These are phyloP conservation scores for Canavalia gladiata DNA, from an alignment of 306 rosid genomes.

Conservation along the genomic window DNA sequence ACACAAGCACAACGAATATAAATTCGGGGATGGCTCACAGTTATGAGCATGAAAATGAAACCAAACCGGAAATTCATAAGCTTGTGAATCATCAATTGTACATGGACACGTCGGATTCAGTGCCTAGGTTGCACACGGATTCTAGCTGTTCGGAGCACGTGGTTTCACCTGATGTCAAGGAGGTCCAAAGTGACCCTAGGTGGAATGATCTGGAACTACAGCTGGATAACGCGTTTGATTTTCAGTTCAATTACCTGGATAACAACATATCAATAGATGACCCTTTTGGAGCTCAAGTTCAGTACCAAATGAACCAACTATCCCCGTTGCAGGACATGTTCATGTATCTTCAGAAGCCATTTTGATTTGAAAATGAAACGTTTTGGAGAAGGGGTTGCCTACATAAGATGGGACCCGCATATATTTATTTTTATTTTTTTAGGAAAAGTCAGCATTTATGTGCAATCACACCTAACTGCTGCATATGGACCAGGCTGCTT, in stretches of 20 bases:
- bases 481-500: not conserved
- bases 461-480: constrained; percentile 38
- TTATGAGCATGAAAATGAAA: constrained; percentile 68
- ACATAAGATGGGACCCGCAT: constrained; percentile 5
- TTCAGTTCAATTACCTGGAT: constrained; percentile 63
- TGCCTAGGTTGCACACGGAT: constrained; percentile 69
- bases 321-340: constrained; percentile 73
- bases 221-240: constrained; percentile 53
- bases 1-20: not conserved
- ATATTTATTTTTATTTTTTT: constrained; percentile 40
- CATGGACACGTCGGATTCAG: constrained; percentile 71
- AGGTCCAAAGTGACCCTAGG: constrained; percentile 76
- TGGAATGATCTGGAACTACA: constrained; percentile 61
- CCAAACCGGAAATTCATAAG: constrained; percentile 61
- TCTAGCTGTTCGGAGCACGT: constrained; percentile 83
- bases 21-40: constrained; percentile 43
- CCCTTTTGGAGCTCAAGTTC: constrained; percentile 64
- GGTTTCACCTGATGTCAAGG: constrained; percentile 76
- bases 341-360: constrained; percentile 57
- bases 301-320: constrained; percentile 65
- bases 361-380: constrained; percentile 43
- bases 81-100: constrained; percentile 51
- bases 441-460: constrained; percentile 34
- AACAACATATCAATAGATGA: constrained; percentile 51
- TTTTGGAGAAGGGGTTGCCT: constrained; percentile 2